phyloP scores from a whole-genome alignment of 208 protist genomes.

The Sergeia podlipaevii region DNA sequence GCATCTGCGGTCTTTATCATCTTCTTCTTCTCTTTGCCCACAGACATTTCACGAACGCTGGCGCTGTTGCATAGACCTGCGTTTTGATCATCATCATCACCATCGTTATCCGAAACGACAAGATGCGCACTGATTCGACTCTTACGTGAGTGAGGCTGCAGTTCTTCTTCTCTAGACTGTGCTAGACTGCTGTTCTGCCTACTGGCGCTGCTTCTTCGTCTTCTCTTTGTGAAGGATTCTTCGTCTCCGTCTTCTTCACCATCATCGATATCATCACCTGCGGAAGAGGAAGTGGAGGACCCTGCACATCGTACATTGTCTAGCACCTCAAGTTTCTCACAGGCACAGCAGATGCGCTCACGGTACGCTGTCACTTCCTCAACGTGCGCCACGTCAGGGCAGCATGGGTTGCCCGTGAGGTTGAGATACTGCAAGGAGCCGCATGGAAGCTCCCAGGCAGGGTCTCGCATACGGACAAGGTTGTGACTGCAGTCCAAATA shows the following conservation, averaged over 20 bases:
- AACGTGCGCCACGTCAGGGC: slow-evolving; percentile 3
- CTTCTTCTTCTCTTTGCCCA: no score
- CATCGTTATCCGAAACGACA: neutral
- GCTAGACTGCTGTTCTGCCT: neutral
- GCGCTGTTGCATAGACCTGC: neutral
- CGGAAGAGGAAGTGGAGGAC: no score
- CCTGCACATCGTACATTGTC: slow-evolving; percentile 37
- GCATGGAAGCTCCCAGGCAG: slow-evolving; percentile 43
- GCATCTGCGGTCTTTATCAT: no score
- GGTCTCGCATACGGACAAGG: slow-evolving; percentile 22
- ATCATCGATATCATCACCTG: slow-evolving; percentile 1
- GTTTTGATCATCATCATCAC: slow-evolving; percentile 7
- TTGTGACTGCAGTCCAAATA: slow-evolving; percentile 71
- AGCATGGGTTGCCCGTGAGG: slow-evolving; percentile 52
- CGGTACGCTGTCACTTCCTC: neutral
- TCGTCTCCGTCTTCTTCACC: slow-evolving; percentile 15
- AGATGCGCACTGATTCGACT: no score
- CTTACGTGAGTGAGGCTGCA: no score
- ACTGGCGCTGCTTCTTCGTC: neutral
- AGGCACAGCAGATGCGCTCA: slow-evolving; percentile 17
- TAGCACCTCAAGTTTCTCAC: slow-evolving; percentile 34
- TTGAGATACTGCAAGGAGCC: slow-evolving; percentile 44
- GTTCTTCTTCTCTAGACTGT: slow-evolving; percentile 3
- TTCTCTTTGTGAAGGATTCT: no score
- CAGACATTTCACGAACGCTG: neutral